Evolutionary conservation across 1,284 basidiomycete genomes (phyloP), one percentile per base, ranked within the genome.

Genomic region (Lentinus polychrous): DNA sequence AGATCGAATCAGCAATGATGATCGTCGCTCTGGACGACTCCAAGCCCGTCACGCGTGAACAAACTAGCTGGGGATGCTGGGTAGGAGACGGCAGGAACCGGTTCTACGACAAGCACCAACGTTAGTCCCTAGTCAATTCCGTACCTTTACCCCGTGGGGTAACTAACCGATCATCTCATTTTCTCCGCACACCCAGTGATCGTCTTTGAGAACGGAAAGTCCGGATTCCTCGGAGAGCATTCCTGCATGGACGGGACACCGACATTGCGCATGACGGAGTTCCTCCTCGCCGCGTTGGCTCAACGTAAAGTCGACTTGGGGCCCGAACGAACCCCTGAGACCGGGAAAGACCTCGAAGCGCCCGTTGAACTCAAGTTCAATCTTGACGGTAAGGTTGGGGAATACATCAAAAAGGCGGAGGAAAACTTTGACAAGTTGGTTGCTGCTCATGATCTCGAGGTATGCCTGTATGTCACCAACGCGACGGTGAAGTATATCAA

Each of bases 101-200:
- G 52, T 99, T 91, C 78, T 98, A 89, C 65, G 96, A 99, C 75
- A 99, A 99, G 70, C 95, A 99, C 66, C 90, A 98, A 66, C 62
- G 90, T 91, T 66, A 52, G 84, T 73, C 18, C 24, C 24, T 45
- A n/a, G 44, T 24, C 45, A 45, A 23, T 45, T 15, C 43, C 35
- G 18, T 42, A 14, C 35, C 36, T 20, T 17, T 14, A 27, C 27
- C 27, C 27, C 27, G 27, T 27, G 27, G 27, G 27, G 27, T 27
- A 27, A 27, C 27, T 27, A 27, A 27, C 27, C 35, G 34, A 11
- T 17, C 23, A 24, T 34, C 48, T 49, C 35, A 39, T 56, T 31
- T 18, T 15, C 35, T 12, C 18, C 12, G 12, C 20, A 31, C 49
- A 48, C 39, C 2, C 60, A 92, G 90, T 96, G 48, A 82, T 97